Evolutionary conservation across 306 rosid genomes (phyloP), one percentile per base, ranked within the genome.

Genomic region (Hippophae rhamnoides): DNA sequence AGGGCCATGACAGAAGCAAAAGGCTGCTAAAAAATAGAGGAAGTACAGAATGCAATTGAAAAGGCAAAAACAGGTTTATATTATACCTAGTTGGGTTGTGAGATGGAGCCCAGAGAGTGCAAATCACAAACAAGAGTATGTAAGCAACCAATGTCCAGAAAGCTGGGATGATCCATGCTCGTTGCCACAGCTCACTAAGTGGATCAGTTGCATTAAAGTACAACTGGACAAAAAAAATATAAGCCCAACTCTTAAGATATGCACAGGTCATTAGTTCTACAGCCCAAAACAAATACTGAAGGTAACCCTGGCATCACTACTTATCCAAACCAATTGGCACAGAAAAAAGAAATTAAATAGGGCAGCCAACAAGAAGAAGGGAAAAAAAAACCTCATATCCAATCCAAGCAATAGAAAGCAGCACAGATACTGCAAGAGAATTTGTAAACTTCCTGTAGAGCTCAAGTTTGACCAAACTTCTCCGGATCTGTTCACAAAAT

Each of bases 401-500:
- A 61, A 86, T 86, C 89, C 94, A 86, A 71, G 77, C 9, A 25
- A 86, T 79, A 18, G 94, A 86, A 52, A 82, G 81, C 66, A 86
- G 69, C 65, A 86, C 86, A 31, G 94, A 75, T 67, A 75, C 82
- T 10, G 94, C 94, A 78, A 86, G 89, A 62, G 74, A 72, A 76
- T 86, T 82, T n/a, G 94, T 82, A 71, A 86, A 86, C 57, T 78
- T 86, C 73, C 89, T 69, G 86, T 86, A 86, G 62, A 86, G 67
- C 73, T 86, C 86, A 66, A 86, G 89, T 74, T 86, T 86, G 57
- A 76, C 84, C 52, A 72, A 56, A 73, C 79, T 82, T 80, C 80
- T 76, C 31, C 89, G 82, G 48, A 74, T 71, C 89, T 85, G 84
- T 18, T 51, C 57, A 68, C 41, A 52, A 10, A 51, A 56, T 52